A percentile compares a stretch with the other conserved stretches of the same genome.
Evolutionary conservation across 2,329 filamentous ascomycete species (phyloP).

Genomic region (Cryphonectria radicalis): DNA sequence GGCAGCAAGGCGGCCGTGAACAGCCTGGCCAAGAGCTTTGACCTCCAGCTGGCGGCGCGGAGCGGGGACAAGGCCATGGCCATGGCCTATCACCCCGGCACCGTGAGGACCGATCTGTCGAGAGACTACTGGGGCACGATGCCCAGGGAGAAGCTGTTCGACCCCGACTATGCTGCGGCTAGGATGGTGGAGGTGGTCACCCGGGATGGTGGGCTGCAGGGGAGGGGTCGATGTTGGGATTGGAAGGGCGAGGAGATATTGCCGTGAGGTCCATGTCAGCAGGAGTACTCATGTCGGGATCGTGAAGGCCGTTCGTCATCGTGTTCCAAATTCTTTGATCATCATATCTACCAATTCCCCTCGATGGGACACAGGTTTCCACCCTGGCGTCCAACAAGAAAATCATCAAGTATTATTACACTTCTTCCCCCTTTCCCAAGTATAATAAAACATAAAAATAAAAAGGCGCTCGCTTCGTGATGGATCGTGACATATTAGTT

Average conservation of each 20-base stretch:
- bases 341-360: conserved; percentile 23
- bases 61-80: conserved; percentile 67
- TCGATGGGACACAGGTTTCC: background rate
- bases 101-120: conserved; percentile 76
- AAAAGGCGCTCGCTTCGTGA: conserved; percentile 7
- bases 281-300: background rate
- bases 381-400: background rate
- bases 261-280: conserved; percentile 47
- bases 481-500: conserved; percentile 6
- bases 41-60: conserved; percentile 64
- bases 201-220: conserved; percentile 49
- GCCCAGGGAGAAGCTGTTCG: conserved; percentile 65
- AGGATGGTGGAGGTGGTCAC: conserved; percentile 64
- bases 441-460: too few species aligned
- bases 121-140: conserved; percentile 72
- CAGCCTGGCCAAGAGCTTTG: conserved; percentile 71
- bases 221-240: conserved; percentile 70
- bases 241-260: conserved; percentile 68
- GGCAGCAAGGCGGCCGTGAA: conserved; percentile 77
- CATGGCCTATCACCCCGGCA: conserved; percentile 78
- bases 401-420: conserved; percentile 15
- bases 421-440: background rate
- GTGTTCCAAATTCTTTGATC: conserved; percentile 14
- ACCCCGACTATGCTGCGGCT: conserved; percentile 67
- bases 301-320: conserved; percentile 1